Base-by-base conservation (phyloP, 345 rosid genomes). In the Microthlaspi erraticum region DNA sequence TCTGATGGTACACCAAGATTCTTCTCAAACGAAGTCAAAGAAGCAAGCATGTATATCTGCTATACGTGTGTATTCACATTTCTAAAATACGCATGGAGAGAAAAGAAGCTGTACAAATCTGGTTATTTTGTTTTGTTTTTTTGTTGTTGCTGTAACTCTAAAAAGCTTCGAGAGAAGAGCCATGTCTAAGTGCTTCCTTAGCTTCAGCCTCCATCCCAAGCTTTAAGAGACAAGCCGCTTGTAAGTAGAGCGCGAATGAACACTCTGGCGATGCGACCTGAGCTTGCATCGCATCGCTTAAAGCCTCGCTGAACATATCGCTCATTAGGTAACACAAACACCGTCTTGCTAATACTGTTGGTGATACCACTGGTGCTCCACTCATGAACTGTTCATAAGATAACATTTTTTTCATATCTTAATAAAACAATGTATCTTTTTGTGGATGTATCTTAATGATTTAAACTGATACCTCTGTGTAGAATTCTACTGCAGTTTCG, bases 161-260 rank as follows among this genome's bases (percentile, higher is more conserved):
- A 75, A 81, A 81, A 14, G 84, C 82, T 81, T 91, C 96, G 10
- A 87, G 78, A 68, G 76, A 60, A 17, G 96, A 85, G 69, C 92
- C 96, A 59, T 89, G 90, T 71, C 79, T 87, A 32, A 93, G 96
- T 56, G 91, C 85, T 79, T 91, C 91, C 50, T 86, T 88, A 7
- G 93, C 98, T 70, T 93, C 97, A 36, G 68, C 77, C 71, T 87
- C 95, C 97, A 88, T 85, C 38, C 93, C 95, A 32, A 94, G 98
- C 78, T 82, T 84, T 79, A 89, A 82, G 70, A 88, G 85, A 80
- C 89, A 88, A 66, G 96, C 79, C 2, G 96, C 95, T 77, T 94
- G 98, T 60, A 91, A 90, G 68, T 94, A 91, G 19, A 87, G 80
- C 32, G 96, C 93, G 14, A 86, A 84, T 17, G 90, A 82, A 93